phyloP scores from a whole-genome alignment of 164 flowering plant genomes.

The Santalum album region DNA sequence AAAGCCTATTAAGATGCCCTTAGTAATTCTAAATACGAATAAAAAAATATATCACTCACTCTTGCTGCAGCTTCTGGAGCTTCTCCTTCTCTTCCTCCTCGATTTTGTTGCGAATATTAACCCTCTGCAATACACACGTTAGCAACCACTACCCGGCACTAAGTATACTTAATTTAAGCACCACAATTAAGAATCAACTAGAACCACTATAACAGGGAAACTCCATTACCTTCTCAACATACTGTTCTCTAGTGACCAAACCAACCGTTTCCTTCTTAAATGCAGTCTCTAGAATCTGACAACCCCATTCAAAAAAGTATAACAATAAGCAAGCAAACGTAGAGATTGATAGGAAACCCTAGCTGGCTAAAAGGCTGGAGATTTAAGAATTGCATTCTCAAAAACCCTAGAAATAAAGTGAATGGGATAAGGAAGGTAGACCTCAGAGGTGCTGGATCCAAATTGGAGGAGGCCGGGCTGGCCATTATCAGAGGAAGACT shows the following conservation, averaged over 20 bases:
- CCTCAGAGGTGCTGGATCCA: conserved; percentile 93
- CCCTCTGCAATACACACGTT: conserved; percentile 40
- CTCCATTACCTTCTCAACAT: conserved; percentile 82
- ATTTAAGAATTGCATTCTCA: background rate
- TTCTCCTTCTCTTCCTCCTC: conserved; percentile 99
- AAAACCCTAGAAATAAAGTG: conserved; percentile 4
- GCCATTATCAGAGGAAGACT: conserved; percentile 70
- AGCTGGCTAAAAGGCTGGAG: background rate
- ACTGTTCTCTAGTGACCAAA: conserved; percentile 94
- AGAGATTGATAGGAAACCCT: background rate
- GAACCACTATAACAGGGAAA: background rate
- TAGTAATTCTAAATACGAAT: background rate
- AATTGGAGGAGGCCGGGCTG: conserved; percentile 99
- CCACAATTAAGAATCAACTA: background rate
- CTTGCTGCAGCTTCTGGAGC: conserved; percentile 86
- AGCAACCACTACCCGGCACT: background rate
- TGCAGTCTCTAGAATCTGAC: conserved; percentile 89
- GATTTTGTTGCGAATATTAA: conserved; percentile 70
- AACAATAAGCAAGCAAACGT: background rate
- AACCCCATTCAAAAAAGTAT: background rate
- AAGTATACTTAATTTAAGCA: no score
- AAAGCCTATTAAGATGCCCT: background rate
- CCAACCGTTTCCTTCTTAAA: conserved; percentile 99
- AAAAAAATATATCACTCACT: conserved; percentile 40
- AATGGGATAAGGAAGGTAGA: conserved; percentile 11